These are phyloP conservation scores for Pneumocystis canis DNA, from an alignment of 1,139 yeast genomes.

Conservation along the genomic window DNA sequence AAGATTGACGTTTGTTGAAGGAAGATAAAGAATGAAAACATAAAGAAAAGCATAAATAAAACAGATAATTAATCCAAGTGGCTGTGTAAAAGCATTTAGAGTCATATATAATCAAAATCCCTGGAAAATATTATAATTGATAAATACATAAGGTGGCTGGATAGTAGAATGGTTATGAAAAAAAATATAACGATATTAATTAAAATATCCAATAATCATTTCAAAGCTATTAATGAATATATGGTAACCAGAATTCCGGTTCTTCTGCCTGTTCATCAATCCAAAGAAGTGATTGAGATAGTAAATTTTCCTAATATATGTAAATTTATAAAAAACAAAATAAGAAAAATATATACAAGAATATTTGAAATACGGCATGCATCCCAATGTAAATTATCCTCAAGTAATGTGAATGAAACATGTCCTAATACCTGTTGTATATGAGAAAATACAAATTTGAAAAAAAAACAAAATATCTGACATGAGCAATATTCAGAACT, in stretches of 20 bases:
- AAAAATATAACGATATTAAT: conserved; percentile 4
- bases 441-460: not conserved
- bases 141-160: conserved; percentile 10
- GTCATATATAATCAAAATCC: not conserved
- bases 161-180: no score
- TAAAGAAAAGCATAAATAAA: not conserved
- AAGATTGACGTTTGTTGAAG: not conserved
- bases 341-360: conserved; percentile 20
- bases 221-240: conserved; percentile 27
- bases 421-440: conserved; percentile 38
- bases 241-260: conserved; percentile 44
- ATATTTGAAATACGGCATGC: conserved; percentile 44
- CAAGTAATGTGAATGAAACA: conserved; percentile 46
- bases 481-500: conserved; percentile 58
- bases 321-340: not conserved
- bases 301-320: conserved; percentile 44
- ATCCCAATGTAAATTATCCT: conserved; percentile 66
- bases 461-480: not conserved
- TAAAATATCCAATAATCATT: not conserved
- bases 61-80: not conserved
- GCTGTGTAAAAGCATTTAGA: not conserved
- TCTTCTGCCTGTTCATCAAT: conserved; percentile 51
- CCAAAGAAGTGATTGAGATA: conserved; percentile 71
- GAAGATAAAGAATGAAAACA: not conserved
- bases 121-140: not conserved